Percentiles rank a stretch among this genome's conserved stretches.
Evolutionary conservation across 2,329 filamentous ascomycete genomes (phyloP).

Genomic region (Pseudogymnoascus sp.): DNA sequence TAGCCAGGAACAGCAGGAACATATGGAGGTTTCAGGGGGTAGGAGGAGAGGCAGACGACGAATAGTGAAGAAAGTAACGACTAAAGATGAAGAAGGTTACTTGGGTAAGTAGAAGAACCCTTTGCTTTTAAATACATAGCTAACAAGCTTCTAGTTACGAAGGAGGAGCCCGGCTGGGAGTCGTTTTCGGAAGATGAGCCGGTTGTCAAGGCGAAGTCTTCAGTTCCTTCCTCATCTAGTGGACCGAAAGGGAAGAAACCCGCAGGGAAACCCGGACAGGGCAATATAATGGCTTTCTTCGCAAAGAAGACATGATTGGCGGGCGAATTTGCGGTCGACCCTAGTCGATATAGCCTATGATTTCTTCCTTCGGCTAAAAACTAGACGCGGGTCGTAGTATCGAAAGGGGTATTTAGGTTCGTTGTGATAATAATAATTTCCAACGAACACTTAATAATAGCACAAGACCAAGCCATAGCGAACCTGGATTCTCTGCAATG

Average conservation of each 20-base stretch:
- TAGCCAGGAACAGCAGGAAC: slow-evolving; percentile 41
- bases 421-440: neutral
- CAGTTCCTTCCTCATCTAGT: slow-evolving; percentile 31
- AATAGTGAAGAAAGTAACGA: slow-evolving; percentile 80
- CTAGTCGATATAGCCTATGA: neutral
- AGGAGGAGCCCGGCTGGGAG: slow-evolving; percentile 80
- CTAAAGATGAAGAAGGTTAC: slow-evolving; percentile 84
- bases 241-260: slow-evolving; percentile 48
- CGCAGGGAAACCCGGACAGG: slow-evolving; percentile 55
- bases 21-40: slow-evolving; percentile 48
- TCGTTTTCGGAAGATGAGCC: slow-evolving; percentile 88
- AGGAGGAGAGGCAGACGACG: slow-evolving; percentile 69
- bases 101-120: slow-evolving; percentile 52
- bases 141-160: slow-evolving; percentile 56
- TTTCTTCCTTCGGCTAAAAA: neutral
- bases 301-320: slow-evolving; percentile 53
- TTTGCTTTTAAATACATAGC: slow-evolving; percentile 13
- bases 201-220: slow-evolving; percentile 44
- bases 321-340: neutral
- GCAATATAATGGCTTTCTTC: slow-evolving; percentile 91
- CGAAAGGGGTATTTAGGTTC: neutral
- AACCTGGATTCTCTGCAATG: neutral
- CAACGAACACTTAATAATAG: neutral
- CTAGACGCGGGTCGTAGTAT: neutral
- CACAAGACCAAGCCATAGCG: neutral